Evolutionary conservation across 179 eudicot species (phyloP), one percentile per base, ranked within the genome.

Genomic region (Vitellaria paradoxa): DNA sequence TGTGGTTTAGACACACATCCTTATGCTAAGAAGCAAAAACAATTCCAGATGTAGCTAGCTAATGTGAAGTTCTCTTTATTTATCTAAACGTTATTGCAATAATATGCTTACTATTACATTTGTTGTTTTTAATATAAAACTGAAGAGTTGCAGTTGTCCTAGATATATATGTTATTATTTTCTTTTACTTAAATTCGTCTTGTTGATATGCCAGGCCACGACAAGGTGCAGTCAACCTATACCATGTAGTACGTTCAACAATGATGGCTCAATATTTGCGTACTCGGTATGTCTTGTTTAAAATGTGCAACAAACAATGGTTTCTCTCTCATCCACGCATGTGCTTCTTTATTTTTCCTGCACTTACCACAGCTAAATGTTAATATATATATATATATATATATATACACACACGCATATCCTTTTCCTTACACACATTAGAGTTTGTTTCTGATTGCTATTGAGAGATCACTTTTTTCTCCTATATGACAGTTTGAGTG

Each of bases 171-270:
- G n/a, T 52, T 45, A 3, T 60, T 46, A 24, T 37, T 30, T 30
- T 30, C 37, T 66, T 53, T 73, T 20, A 50, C 42, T 40, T 59
- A 55, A 53, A 57, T 21, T 46, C 26, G 26, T 85, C 14, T 76
- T 52, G 66, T 47, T 73, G 9, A 46, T 82, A 23, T 70, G n/a
- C 55, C 81, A 94, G 97, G 97, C 96, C 15, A 85, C 92, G 89
- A 59, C 87, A 81, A 91, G 96, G 82, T 91, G 97, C 96, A 88
- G 78, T 65, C 95, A 94, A 47, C 96, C 98, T 26, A 92, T 92
- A 74, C 91, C 97, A 57, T 88, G 91, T 81, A 87, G 97, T 83
- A 50, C 92, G 61, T 94, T 94, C 88, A 94, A 91, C 89, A 83
- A 80, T 80, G 98, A 94, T 78, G 98, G 98, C 63, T 91, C 94